Conservation (phyloP, 352 stramenopile genomes). For the Thalassiosira hispida region DNA sequence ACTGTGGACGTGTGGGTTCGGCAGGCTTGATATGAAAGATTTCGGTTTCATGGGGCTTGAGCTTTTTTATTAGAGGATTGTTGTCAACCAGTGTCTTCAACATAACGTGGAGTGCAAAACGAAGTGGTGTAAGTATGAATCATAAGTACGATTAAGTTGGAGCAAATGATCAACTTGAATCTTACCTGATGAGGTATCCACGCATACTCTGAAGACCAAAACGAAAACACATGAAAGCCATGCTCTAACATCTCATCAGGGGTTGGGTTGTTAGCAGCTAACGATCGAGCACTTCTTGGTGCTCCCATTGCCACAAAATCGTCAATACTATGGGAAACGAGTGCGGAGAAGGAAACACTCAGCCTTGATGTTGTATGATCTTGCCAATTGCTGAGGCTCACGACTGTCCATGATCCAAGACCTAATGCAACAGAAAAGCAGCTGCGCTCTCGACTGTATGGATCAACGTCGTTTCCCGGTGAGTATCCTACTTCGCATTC, state of each 20-base stretch:
- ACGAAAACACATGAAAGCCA: constrained; percentile 82
- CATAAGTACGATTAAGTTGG: not conserved
- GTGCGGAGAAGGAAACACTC: constrained; percentile 49
- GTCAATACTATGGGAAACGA: constrained; percentile 53
- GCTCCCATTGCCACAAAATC: constrained; percentile 47
- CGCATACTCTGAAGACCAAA: constrained; percentile 81
- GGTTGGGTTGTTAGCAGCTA: not conserved
- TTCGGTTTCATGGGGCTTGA: constrained; percentile 78
- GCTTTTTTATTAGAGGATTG: constrained; percentile 62
- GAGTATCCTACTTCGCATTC: constrained; percentile 50
- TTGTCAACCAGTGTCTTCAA: constrained; percentile 48
- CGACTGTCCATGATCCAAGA: constrained; percentile 82
- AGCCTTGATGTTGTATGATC: constrained; percentile 47
- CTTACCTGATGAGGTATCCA: constrained; percentile 67
- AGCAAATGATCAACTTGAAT: not conserved
- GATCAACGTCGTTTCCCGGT: constrained; percentile 42
- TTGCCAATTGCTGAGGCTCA: constrained; percentile 60
- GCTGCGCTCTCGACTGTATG: constrained; percentile 72
- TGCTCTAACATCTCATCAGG: constrained; percentile 45
- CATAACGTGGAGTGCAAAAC: not conserved
- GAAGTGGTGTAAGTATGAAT: constrained; percentile 8
- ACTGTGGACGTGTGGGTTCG: constrained; percentile 69
- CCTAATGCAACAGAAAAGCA: constrained; percentile 75
- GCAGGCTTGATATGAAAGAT: constrained; percentile 85
- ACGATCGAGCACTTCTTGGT: constrained; percentile 6